Conservation (phyloP, 495 filamentous ascomycete species). For the Penicillium pulvis region DNA sequence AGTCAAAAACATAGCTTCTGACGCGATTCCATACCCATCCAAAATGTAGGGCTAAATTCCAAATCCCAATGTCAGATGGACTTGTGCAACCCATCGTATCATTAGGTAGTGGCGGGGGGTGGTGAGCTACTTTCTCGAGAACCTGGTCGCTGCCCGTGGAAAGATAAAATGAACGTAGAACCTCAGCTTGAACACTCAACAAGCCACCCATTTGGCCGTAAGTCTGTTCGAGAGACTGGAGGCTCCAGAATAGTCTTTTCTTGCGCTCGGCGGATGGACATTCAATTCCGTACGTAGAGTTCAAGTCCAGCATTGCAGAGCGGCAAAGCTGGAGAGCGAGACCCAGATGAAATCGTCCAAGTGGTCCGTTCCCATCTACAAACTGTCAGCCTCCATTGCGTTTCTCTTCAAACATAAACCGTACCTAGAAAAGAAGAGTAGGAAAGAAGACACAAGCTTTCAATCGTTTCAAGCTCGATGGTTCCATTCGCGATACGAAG, state of each 20-base stretch:
- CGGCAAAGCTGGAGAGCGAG: conserved; percentile 48
- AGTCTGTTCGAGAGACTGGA: conserved; percentile 43
- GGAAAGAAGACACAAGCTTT: conserved; percentile 46
- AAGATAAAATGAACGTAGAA: conserved; percentile 35
- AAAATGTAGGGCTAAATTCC: conserved; percentile 44
- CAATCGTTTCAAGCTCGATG: conserved; percentile 46
- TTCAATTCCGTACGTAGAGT: conserved; percentile 34
- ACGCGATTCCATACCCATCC: conserved; percentile 51
- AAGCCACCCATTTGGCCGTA: conserved; percentile 47
- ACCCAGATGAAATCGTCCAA: conserved; percentile 46
- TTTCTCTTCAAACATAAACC: conserved; percentile 1
- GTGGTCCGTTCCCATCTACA: conserved; percentile 42
- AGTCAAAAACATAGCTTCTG: conserved; percentile 42
- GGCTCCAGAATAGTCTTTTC: conserved; percentile 48
- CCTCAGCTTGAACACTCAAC: conserved; percentile 36
- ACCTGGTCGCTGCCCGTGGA: conserved; percentile 21
- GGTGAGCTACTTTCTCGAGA: conserved; percentile 19
- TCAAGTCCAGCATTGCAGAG: conserved; percentile 44
- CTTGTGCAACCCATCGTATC: conserved; percentile 38
- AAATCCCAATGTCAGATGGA: conserved; percentile 41
- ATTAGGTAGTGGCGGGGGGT: conserved; percentile 38
- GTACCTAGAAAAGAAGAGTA: conserved; percentile 47
- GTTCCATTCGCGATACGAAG: conserved; percentile 50
- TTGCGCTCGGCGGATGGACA: conserved; percentile 39
- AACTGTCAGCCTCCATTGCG: conserved; percentile 6